Evolutionary conservation across 768 basidiomycete species (phyloP).

Genomic region (Pisolithus orientalis): DNA sequence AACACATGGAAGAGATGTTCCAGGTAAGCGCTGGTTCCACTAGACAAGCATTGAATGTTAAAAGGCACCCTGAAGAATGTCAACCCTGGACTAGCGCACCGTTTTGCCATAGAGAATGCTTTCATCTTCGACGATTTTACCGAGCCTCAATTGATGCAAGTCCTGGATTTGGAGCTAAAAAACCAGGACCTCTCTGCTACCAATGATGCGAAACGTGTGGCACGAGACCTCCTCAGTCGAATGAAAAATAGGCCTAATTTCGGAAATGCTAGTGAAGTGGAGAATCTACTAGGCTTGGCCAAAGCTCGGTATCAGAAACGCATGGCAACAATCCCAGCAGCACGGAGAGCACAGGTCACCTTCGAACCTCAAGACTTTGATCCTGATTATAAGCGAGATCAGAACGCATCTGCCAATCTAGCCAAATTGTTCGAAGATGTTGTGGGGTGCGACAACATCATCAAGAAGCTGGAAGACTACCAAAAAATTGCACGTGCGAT

Average conservation of each 20-base stretch:
- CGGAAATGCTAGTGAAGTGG: slow-evolving; percentile 60
- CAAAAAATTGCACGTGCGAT: slow-evolving; percentile 43
- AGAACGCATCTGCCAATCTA: slow-evolving; percentile 45
- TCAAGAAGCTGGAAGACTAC: slow-evolving; percentile 42
- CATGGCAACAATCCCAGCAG: slow-evolving; percentile 18
- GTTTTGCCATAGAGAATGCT: slow-evolving; percentile 63
- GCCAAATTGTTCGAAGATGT: slow-evolving; percentile 55
- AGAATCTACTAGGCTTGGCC: slow-evolving; percentile 48
- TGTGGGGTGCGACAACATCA: slow-evolving; percentile 51
- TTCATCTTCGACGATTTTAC: slow-evolving; percentile 66
- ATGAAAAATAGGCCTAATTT: slow-evolving; percentile 48
- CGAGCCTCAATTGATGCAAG: slow-evolving; percentile 43
- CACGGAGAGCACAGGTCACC: slow-evolving; percentile 16
- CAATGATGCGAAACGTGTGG: slow-evolving; percentile 48
- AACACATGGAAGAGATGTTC: slow-evolving; percentile 70
- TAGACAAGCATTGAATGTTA: background rate
- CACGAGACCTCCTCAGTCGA: slow-evolving; percentile 40
- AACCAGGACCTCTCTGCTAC: slow-evolving; percentile 54
- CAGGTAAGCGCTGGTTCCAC: slow-evolving; percentile 35
- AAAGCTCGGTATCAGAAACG: slow-evolving; percentile 44
- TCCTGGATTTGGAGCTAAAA: slow-evolving; percentile 51
- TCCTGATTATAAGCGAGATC: slow-evolving; percentile 47
- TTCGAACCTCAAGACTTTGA: slow-evolving; percentile 54
- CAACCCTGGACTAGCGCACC: slow-evolving; percentile 59
- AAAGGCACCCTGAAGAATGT: slow-evolving; percentile 42